These are phyloP conservation scores for Suillus paluster DNA, from an alignment of 768 basidiomycete species.

Conservation along the genomic window DNA sequence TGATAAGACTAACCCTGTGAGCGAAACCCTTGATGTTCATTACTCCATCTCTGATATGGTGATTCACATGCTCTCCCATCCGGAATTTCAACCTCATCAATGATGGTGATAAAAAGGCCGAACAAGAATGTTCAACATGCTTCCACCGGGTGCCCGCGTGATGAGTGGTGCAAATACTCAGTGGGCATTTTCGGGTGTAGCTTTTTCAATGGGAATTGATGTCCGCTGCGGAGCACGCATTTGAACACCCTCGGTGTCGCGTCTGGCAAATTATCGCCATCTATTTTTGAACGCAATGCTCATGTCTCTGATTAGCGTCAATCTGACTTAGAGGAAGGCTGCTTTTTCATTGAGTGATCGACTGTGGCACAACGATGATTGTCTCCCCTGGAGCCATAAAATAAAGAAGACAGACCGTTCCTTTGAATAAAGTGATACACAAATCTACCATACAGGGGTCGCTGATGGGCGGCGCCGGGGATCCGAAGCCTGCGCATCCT, in stretches of 20 bases:
- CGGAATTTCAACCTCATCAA: neutral
- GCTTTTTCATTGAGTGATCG: neutral
- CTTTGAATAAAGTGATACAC: too few species aligned
- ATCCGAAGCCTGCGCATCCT: conserved; percentile 23
- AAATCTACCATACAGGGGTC: neutral
- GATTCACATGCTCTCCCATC: neutral
- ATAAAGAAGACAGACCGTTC: too few species aligned
- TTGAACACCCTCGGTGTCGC: neutral
- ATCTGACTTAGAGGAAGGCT: neutral
- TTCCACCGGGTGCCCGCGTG: too few species aligned
- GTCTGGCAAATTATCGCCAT: neutral
- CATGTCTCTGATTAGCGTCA: neutral
- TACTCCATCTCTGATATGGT: neutral
- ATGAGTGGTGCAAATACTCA: too few species aligned
- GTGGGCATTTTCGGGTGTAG: neutral
- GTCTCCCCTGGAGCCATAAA: too few species aligned
- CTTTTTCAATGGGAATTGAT: neutral
- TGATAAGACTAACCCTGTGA: neutral
- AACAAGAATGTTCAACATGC: neutral
- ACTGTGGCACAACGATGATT: neutral
- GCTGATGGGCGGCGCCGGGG: conserved; percentile 21
- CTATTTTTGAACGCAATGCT: neutral
- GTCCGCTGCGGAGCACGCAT: neutral
- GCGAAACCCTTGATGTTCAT: neutral
- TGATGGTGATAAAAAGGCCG: neutral